Evolutionary conservation across 257 asterid species (phyloP), one percentile per base, ranked within the genome.

Genomic region (Cynanchum wilfordii): DNA sequence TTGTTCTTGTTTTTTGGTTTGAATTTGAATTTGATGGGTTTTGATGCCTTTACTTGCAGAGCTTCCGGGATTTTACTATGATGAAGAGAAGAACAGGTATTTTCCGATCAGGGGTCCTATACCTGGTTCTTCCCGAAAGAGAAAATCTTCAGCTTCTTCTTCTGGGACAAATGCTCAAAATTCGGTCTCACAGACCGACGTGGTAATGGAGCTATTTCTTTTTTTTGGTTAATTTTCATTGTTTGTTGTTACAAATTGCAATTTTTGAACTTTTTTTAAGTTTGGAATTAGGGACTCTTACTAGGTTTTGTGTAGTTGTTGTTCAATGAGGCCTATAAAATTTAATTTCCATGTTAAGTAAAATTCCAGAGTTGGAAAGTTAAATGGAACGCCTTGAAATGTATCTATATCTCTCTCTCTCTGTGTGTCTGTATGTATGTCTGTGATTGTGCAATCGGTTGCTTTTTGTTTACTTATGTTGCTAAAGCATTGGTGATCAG

Each of bases 41-140:
- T 20, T 13, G 47, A 15, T 44, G 13, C 8, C 45, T 44, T 49
- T 36, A 10, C 25, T 66, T 67, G 75, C 88, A 93, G 98, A 91
- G 74, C 80, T 93, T 78, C 96, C 97, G 9, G 98, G 97, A 33
- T 91, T 86, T 78, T 91, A 89, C 83, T 94, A 81, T 52, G 97
- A 91, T 72, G 87, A 83, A 29, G 89, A 80, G 82, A 94, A 89
- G 89, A 91, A 91, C 73, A 83, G 97, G 73, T 91, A 89, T 75
- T 94, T 94, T 67, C 97, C 96, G 40, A 77, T 77, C 65, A 88
- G 83, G 79, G 97, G 97, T 24, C 96, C 95, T 30, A 85, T 89
- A 78, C 96, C 96, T 20, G 96, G 96, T 66, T 88, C 96, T 78
- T 89, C 95, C 33, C 30, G 79, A 19, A 89, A 83, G 79, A 87